A percentile compares a stretch with the other conserved stretches of the same genome.
Evolutionary conservation across 2,329 filamentous ascomycete genomes (phyloP).

Genomic region (Verticillium nubilum): DNA sequence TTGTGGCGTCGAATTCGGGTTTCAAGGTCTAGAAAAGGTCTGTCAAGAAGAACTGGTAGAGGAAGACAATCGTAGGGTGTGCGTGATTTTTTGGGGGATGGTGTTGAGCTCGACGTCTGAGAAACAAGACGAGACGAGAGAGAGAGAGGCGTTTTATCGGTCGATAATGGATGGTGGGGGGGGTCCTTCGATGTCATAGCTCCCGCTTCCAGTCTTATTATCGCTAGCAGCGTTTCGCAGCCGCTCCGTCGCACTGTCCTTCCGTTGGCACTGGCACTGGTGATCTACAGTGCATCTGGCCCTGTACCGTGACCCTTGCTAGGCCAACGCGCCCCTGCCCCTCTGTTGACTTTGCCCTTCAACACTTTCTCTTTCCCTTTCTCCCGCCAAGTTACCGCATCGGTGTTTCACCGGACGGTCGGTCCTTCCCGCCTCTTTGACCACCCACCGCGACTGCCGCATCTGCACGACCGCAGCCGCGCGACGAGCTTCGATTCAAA

Average conservation of each 20-base stretch:
- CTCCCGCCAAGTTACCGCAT: background rate
- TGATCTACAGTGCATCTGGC: background rate
- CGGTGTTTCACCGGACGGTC: background rate
- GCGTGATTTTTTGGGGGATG: constrained; percentile 25
- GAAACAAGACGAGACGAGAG: background rate
- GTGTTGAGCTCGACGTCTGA: constrained; percentile 17
- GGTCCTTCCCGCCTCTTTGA: background rate
- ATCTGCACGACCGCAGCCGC: too few species aligned
- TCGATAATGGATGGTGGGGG: background rate
- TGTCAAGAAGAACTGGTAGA: background rate
- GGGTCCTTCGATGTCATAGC: constrained; percentile 1
- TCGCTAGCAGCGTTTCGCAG: constrained; percentile 4
- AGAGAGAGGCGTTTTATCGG: constrained; percentile 3
- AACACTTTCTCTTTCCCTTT: background rate
- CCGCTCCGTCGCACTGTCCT: constrained; percentile 4
- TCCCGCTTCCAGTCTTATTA: background rate
- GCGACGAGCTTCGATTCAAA: too few species aligned
- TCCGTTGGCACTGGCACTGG: fast-evolving
- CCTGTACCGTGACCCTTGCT: background rate
- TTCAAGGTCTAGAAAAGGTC: background rate
- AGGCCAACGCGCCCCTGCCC: constrained; percentile 10
- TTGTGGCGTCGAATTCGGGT: constrained; percentile 21
- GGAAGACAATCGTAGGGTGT: constrained; percentile 10
- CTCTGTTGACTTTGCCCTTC: constrained; percentile 13
- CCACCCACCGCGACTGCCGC: background rate